Evolutionary conservation across 352 stramenopile genomes (phyloP), one percentile per base, ranked within the genome.

Genomic region (Globisporangium lucens): DNA sequence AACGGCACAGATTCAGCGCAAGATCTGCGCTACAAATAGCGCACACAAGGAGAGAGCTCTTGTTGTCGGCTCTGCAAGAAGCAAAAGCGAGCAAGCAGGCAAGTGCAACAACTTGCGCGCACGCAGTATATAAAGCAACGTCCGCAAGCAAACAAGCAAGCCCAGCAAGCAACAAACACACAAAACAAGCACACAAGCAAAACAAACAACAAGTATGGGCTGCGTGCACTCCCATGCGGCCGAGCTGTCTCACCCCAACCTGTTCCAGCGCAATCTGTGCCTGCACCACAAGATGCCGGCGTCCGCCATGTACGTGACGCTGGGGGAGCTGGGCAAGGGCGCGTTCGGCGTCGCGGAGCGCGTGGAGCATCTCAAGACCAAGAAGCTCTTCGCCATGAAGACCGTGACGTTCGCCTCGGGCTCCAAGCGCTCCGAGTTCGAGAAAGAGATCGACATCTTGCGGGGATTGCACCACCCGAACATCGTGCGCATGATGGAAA

Each of bases 401-500:
- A 90, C 81, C 0, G 82, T 94, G 33, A 83, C 75, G 27, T 91
- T 93, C 47, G 70, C 68, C 3, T 85, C 76, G 1, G 82, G 77
- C 33, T 83, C 75, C 58, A 86, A 94, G 60, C 77, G 83, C 3
- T 74, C 77, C 61, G 86, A 90, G 59, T 90, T 94, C 59, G 82
- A 89, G 63, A 87, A 82, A 35, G 86, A 94, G 69, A 94, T 93
- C 56, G 76, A 90, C 61, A 85, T 94, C 35, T 61, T 91, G 27
- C 74, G 85, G 20, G 86, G 87, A 1, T 59, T 94, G 56, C 86
- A 94, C 63, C 86, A 94, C 62, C 83, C 85, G 22, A 91, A 88
- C 60, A 93, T 94, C 47, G 86, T 94, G 63, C 78, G 79, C 20
- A 89, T 94, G 78, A 55, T 93, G 6, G 86, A 94, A 64, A 94